Evolutionary conservation across 148 eudicot species (phyloP), one percentile per base, ranked within the genome.

Genomic region (Heliosperma pusillum): DNA sequence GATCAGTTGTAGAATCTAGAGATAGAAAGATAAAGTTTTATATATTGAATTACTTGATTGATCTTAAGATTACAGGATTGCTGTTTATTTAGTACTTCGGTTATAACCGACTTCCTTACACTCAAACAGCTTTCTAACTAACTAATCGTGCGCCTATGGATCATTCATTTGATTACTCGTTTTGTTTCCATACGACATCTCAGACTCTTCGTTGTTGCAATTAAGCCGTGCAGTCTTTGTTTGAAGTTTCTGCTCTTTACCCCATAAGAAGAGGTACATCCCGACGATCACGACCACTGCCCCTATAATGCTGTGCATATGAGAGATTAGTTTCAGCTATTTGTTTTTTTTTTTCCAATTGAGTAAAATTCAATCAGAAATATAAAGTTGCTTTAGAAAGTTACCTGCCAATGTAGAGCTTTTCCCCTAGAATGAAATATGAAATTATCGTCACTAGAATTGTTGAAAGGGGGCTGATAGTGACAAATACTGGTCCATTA

Each of bases 181-280:
- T 24, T 61, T 47, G 24, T 71, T 71, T 42, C 55, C 83, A 36
- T 76, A 60, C 26, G 78, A 68, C 42, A 25, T 61, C 61, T 60
- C 77, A 0, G 84, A 50, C n/a, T 82, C 81, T 56, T 80, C 77
- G 56, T 40, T 74, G 16, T 47, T 26, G 13, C 60, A 25, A 53
- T 44, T 12, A 9, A 80, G 36, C 74, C 82, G 80, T 69, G 64
- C 74, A 30, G 67, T 61, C 62, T 74, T 86, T 44, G 57, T 53
- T 25, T 53, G 76, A 65, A 78, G 75, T 73, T 66, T 69, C 20
- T 85, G 80, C 42, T 77, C 92, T 78, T 89, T 89, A 17, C 94
- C 94, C 94, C 92, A 89, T 55, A 89, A 61, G 66, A 88, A 80
- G 75, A 89, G 66, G 77, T 91, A 87, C 73, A 92, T 82, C 50